Conservation (phyloP, 2,329 filamentous ascomycete species). For the Fusarium tjaetaba region DNA sequence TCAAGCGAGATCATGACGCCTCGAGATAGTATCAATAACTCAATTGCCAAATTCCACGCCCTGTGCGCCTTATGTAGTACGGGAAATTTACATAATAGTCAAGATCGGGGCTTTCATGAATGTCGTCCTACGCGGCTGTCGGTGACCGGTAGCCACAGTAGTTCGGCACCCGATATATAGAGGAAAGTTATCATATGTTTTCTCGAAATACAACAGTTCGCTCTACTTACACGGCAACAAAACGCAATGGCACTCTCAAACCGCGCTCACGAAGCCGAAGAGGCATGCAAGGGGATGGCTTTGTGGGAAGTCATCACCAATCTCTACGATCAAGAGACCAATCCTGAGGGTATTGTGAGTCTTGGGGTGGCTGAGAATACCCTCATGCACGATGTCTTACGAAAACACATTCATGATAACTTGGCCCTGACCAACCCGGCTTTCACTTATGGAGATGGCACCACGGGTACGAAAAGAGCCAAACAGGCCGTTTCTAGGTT, state of each 20-base stretch:
- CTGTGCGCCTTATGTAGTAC: not conserved
- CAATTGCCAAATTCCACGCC: not conserved
- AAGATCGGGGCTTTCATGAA: not conserved
- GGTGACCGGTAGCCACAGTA: slow-evolving; percentile 18
- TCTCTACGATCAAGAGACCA: slow-evolving; percentile 53
- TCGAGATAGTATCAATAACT: not conserved
- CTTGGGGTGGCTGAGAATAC: slow-evolving; percentile 64
- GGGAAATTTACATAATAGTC: not conserved
- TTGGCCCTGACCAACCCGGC: slow-evolving; percentile 45
- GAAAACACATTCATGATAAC: slow-evolving; percentile 53
- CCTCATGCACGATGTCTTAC: slow-evolving; percentile 59
- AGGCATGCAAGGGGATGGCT: slow-evolving; percentile 41
- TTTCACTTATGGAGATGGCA: slow-evolving; percentile 56
- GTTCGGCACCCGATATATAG: not conserved
- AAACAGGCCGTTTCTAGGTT: slow-evolving; percentile 48
- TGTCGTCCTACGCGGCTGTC: slow-evolving; percentile 14
- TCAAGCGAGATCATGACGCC: not conserved
- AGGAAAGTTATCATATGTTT: not conserved
- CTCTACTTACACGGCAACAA: not conserved
- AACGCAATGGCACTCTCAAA: slow-evolving; percentile 41
- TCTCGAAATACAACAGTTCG: not conserved
- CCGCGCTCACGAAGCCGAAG: slow-evolving; percentile 44
- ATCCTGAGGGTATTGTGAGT: slow-evolving; percentile 58
- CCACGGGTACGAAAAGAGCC: slow-evolving; percentile 49
- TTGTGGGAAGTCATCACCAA: slow-evolving; percentile 58